These are phyloP conservation scores for Sphagnum magellanicum DNA, from an alignment of 228 moss, liverwort and hornwort genomes.

Conservation along the genomic window DNA sequence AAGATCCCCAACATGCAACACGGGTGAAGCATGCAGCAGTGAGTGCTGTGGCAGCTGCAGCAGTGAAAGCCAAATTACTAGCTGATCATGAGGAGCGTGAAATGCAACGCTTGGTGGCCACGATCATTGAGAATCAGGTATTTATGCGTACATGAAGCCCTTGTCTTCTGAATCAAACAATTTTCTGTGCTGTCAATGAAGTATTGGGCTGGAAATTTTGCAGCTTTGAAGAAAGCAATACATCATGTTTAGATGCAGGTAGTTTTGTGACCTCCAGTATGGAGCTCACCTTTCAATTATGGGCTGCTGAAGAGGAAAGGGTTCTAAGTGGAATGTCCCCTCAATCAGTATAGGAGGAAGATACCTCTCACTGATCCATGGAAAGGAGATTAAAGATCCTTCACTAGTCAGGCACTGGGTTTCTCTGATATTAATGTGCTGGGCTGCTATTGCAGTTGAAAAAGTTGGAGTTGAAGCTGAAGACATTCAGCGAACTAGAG, in stretches of 20 bases:
- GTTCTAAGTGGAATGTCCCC: too few species aligned
- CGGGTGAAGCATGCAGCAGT: conserved; percentile 83
- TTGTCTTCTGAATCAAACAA: not conserved
- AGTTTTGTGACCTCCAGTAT: not conserved
- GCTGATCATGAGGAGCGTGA: conserved; percentile 98
- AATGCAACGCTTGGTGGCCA: conserved; percentile 76
- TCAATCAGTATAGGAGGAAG: too few species aligned
- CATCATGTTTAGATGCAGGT: not conserved
- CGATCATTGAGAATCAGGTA: conserved; percentile 93
- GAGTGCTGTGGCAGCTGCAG: conserved; percentile 85
- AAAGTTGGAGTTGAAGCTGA: conserved; percentile 90
- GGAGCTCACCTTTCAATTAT: not conserved
- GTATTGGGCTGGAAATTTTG: not conserved
- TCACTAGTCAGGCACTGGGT: too few species aligned
- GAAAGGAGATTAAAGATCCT: too few species aligned
- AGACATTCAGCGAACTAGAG: conserved; percentile 74
- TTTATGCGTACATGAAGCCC: not conserved
- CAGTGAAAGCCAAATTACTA: conserved; percentile 92
- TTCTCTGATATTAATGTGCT: too few species aligned
- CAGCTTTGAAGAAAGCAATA: not conserved
- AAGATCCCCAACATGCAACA: conserved; percentile 52
- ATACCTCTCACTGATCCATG: too few species aligned
- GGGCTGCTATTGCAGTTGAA: conserved; percentile 44
- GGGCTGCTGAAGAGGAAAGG: too few species aligned
- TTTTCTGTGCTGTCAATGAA: not conserved